Evolutionary conservation across 495 filamentous ascomycete species (phyloP).

Genomic region (Hyaloscypha hepaticicola): DNA sequence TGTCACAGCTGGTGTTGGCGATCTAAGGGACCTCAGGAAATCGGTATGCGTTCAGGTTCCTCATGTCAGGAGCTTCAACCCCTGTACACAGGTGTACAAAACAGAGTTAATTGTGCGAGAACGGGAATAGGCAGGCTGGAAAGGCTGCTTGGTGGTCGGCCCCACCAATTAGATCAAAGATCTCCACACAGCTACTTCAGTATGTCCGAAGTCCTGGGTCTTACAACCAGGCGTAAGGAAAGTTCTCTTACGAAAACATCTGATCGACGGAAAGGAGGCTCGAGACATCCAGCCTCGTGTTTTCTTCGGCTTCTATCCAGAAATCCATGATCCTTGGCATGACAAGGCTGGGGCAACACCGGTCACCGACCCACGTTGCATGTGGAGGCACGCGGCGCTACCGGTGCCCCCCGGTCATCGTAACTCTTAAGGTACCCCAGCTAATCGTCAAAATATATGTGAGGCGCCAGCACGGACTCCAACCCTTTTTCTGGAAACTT

Average conservation of each 20-base stretch:
- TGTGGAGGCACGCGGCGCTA: conserved; percentile 17
- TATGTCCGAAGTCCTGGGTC: conserved; percentile 24
- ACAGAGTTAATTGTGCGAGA: conserved; percentile 5
- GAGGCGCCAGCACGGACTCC: conserved; percentile 21
- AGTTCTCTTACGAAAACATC: conserved; percentile 16
- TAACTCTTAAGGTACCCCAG: conserved; percentile 1
- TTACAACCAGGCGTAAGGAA: not conserved
- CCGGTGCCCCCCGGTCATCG: not conserved
- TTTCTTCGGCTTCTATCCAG: conserved; percentile 20
- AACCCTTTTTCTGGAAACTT: conserved; percentile 22
- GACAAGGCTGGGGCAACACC: conserved; percentile 19
- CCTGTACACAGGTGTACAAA: not conserved
- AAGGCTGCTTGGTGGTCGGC: not conserved
- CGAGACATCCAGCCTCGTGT: conserved; percentile 22
- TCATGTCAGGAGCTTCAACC: not conserved
- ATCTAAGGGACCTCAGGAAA: conserved; percentile 1
- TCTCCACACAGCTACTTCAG: conserved; percentile 11
- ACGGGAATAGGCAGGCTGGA: not conserved
- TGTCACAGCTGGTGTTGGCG: not conserved
- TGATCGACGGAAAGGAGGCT: conserved; percentile 20
- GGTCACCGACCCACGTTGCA: conserved; percentile 16
- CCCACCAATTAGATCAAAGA: not conserved
- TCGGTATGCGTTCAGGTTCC: conserved; percentile 21
- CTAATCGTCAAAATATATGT: conserved; percentile 2
- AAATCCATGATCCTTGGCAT: conserved; percentile 6